Base-by-base conservation (phyloP, 106 monocot genomes). In the Vanilla planifolia region DNA sequence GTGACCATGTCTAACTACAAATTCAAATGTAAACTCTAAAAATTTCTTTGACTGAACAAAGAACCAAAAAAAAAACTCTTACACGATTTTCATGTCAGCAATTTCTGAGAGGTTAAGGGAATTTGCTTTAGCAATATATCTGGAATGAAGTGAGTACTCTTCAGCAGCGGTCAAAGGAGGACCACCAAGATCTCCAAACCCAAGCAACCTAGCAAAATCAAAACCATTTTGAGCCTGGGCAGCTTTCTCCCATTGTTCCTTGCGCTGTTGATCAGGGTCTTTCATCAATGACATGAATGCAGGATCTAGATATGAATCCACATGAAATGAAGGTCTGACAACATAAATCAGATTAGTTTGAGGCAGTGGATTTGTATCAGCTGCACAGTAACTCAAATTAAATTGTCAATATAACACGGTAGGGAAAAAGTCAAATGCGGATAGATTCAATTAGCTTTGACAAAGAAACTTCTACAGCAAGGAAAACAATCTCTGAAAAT, bases 11-110 rank as follows among this genome's bases (percentile, higher is more conserved):
- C 32, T n/a, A 53, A 15, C 53, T 30, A 53, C 29, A 52, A 52
- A 36, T 28, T n/a, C 40, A 50, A 43, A 62, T 42, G 29, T 5
- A 51, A 44, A 43, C 0, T 27, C 3, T 23, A 29, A 22, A 24
- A 50, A 23, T 53, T 35, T 17, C 35, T 35, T 42, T 46, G 7
- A 56, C 33, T 26, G 7, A 5, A 51, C 21, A 61, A 11, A 43
- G 24, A 59, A 46, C n/a, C 10, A 15, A n/a, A 39, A 14, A 30
- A 41, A 8, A 75, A 4, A 55, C 48, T 63, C 89, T 80, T 79
- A 95, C 94, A 89, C 69, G 71, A 95, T 92, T 74, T 98, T 98
- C 98, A 98, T 98, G 75, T 98, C 98, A 65, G 88, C 87, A 68
- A 98, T 88, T 58, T 98, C 98, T 24, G 98, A 85, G 39, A 92